Percentiles rank a stretch among this genome's conserved stretches.
phyloP scores from a whole-genome alignment of 352 stramenopile species.

The Globisporangium splendens region DNA sequence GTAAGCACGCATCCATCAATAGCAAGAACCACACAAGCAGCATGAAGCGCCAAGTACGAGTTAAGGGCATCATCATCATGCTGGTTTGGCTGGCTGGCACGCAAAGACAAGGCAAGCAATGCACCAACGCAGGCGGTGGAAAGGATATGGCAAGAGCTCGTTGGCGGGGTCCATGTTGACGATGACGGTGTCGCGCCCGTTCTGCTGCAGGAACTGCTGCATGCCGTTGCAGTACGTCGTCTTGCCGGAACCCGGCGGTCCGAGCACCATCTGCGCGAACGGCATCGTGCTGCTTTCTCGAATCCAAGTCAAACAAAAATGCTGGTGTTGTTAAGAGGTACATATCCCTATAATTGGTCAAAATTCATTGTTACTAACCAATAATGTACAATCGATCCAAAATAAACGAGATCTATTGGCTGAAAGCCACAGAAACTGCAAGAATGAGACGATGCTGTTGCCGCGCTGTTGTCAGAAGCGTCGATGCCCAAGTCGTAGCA shows the following conservation, averaged over 20 bases:
- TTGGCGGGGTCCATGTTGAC: conserved; percentile 99
- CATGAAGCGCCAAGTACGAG: not conserved
- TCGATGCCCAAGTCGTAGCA: conserved; percentile 66
- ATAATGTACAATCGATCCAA: not conserved
- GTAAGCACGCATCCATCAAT: conserved; percentile 1
- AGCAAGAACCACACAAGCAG: conserved; percentile 3
- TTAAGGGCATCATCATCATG: conserved; percentile 6
- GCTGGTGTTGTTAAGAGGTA: not conserved
- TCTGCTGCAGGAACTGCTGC: conserved; percentile 89
- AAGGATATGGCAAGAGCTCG: conserved; percentile 73
- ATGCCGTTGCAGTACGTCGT: conserved; percentile 99
- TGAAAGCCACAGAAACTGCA: not conserved
- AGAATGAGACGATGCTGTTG: conserved; percentile 3
- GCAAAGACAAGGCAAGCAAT: no score
- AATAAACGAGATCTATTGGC: not conserved
- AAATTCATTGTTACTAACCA: no score
- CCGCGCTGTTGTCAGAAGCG: conserved; percentile 9
- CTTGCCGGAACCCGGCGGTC: conserved; percentile 90
- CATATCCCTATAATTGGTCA: not conserved
- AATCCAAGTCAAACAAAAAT: not conserved
- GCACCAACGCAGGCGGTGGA: not conserved
- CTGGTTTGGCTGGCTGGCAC: not conserved
- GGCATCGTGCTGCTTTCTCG: conserved; percentile 34
- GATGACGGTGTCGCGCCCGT: conserved; percentile 77
- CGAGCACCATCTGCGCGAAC: conserved; percentile 75